Evolutionary conservation across 1,284 basidiomycete species (phyloP).

Genomic region (Austroboletus novae-zelandiae): DNA sequence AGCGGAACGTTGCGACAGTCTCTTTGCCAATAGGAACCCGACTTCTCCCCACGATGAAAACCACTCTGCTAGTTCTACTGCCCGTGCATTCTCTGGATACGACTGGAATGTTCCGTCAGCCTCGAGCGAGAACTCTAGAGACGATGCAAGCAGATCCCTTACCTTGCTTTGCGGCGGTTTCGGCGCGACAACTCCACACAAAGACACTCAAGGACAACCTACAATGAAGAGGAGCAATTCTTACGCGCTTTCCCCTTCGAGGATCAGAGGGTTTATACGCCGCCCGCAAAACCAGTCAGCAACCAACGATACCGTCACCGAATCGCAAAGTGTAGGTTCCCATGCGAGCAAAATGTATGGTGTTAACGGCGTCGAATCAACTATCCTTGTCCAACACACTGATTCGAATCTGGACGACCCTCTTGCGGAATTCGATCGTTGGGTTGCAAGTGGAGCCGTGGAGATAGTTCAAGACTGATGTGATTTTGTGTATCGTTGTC

Average conservation of each 20-base stretch:
- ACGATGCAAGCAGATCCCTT: conserved; percentile 3
- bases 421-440: conserved; percentile 48
- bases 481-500: not conserved
- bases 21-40: not conserved
- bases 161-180: not conserved
- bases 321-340: not conserved
- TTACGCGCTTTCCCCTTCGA: conserved; percentile 26
- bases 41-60: conserved; percentile 22
- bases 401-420: conserved; percentile 28
- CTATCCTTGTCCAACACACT: not conserved
- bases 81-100: conserved; percentile 4
- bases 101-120: conserved; percentile 29
- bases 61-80: conserved; percentile 23
- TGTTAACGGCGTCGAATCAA: not conserved
- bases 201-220: not conserved
- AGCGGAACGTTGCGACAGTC: not conserved
- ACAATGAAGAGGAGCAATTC: conserved; percentile 6
- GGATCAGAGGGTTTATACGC: conserved; percentile 23
- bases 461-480: conserved; percentile 31
- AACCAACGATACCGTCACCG: not conserved
- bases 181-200: not conserved
- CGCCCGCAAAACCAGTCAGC: conserved; percentile 2
- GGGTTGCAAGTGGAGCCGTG: conserved; percentile 45
- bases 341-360: not conserved
- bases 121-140: conserved; percentile 5